A percentile compares a stretch with the other conserved stretches of the same genome.
Evolutionary conservation across 176 grass and related monocot genomes (phyloP).

Genomic region (Oryza glumipatula): DNA sequence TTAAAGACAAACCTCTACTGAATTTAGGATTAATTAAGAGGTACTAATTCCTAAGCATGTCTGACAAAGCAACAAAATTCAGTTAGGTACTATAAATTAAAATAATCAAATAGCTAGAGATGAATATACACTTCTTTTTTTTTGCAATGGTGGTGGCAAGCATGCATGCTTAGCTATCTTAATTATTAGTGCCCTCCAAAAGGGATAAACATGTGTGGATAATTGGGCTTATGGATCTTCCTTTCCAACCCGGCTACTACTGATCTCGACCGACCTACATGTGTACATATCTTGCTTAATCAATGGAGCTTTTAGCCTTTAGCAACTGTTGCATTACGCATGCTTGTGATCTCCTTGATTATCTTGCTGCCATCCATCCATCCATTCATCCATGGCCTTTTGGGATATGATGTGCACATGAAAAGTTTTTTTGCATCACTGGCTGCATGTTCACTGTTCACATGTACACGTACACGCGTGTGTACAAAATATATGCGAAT

Average conservation of each 20-base stretch:
- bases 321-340: neutral
- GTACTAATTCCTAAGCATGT: neutral
- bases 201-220: neutral
- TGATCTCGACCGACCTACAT: neutral
- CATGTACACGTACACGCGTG: neutral
- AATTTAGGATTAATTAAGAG: neutral
- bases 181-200: constrained; percentile 34
- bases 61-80: neutral
- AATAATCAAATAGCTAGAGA: neutral
- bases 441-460: neutral
- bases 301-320: constrained; percentile 17
- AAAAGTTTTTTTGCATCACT: neutral
- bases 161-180: constrained; percentile 25
- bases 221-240: neutral
- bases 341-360: constrained; percentile 32
- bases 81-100: neutral
- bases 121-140: neutral
- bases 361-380: neutral
- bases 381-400: neutral
- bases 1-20: neutral
- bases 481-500: neutral
- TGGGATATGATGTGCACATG: neutral
- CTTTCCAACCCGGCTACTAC: constrained; percentile 16
- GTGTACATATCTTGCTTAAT: constrained; percentile 23
- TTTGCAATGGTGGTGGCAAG: constrained; percentile 28